Evolutionary conservation across 305 asterid genomes (phyloP), one percentile per base, ranked within the genome.

Genomic region (Fraxinus greggii): DNA sequence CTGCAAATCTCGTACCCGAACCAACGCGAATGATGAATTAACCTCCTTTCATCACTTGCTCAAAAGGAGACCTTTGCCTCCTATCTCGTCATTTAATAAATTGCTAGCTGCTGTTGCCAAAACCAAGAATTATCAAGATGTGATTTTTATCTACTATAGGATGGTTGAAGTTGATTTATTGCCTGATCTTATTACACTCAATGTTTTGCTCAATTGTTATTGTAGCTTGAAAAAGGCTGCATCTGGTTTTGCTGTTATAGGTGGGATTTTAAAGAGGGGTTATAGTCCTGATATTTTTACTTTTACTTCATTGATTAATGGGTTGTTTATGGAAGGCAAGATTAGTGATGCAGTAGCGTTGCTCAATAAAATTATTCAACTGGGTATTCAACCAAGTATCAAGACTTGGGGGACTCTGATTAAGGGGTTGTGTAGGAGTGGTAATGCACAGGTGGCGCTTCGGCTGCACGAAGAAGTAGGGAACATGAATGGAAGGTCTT

Each of bases 391-490:
- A 65, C 87, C 87, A 12, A 5, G 78, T 40, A 38, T 65, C 21
- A 72, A 31, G 29, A 88, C 86, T 21, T 86, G 78, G 85, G 86
- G 89, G 17, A 83, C 72, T 77, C 32, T 88, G 79, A 83, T 83
- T 79, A 80, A 82, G 82, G 85, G 85, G 65, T 80, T 88, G 9
- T 88, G 87, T 77, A 79, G 80, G 78, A 81, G 78, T 78, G 87
- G 90, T 0, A 77, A 88, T 65, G 59, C 86, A 0, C 63, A 56
- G 72, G 74, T 24, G 24, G 89, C 84, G 1, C 85, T 88, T 65
- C 29, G 69, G 72, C 73, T 88, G 83, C 87, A 79, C 26, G 77
- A 78, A 54, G 85, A 81, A 74, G 76, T 84, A 82, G 78, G 33
- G 24, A 42, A 73, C 24, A 83, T 74, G 42, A 35, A 75, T 59